A percentile compares a stretch with the other conserved stretches of the same genome.
These are phyloP conservation scores for Leucocoprinus leucothites DNA, from an alignment of 768 basidiomycete species.

Conservation along the genomic window DNA sequence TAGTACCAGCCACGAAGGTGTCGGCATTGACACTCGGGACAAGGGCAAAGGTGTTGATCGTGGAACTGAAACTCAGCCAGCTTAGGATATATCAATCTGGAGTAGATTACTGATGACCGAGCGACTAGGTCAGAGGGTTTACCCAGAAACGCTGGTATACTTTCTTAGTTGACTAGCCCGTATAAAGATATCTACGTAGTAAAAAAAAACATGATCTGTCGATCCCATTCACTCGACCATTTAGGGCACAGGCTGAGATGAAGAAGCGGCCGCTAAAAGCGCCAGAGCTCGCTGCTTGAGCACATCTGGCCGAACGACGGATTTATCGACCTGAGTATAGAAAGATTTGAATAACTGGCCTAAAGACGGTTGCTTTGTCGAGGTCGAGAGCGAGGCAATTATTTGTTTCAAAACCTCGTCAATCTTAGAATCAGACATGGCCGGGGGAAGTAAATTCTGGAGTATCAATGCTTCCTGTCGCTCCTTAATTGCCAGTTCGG, in stretches of 20 bases:
- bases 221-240: not conserved
- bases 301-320: constrained; percentile 50
- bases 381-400: constrained; percentile 27
- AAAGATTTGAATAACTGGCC: constrained; percentile 62
- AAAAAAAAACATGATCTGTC: not conserved
- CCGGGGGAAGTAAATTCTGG: constrained; percentile 55
- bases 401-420: constrained; percentile 46
- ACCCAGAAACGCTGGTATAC: too few relatives aligned
- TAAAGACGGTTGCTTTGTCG: constrained; percentile 31
- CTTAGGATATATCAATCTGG: not conserved
- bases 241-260: not conserved
- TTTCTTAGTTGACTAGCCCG: too few relatives aligned
- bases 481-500: constrained; percentile 66
- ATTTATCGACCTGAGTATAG: constrained; percentile 58
- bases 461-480: constrained; percentile 52
- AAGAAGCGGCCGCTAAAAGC: not conserved
- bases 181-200: too few relatives aligned
- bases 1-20: not conserved
- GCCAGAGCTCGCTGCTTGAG: constrained; percentile 51
- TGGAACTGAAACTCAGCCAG: not conserved
- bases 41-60: constrained; percentile 11
- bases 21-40: not conserved
- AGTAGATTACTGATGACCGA: not conserved
- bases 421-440: constrained; percentile 52
- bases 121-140: constrained; percentile 10